Evolutionary conservation across 495 filamentous ascomycete species (phyloP).

Genomic region (Lophium mytilinum): DNA sequence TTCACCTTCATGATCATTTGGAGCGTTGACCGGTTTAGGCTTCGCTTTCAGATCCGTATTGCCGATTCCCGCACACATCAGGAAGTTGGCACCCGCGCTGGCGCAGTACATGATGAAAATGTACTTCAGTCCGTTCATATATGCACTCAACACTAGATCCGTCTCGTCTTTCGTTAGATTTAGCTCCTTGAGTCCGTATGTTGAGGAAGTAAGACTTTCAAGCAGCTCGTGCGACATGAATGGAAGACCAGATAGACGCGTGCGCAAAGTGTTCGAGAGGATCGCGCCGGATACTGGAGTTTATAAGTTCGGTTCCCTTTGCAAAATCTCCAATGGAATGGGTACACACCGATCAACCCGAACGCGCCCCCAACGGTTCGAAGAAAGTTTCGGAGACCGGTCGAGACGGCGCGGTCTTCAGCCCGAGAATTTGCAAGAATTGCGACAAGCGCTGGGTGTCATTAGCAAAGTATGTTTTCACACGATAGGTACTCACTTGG

Average conservation of each 20-base stretch:
- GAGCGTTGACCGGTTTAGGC: too few species aligned
- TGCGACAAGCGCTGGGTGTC: conserved; percentile 42
- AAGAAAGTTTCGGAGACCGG: conserved; percentile 56
- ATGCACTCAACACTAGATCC: background rate
- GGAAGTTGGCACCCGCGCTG: conserved; percentile 4
- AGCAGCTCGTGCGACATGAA: conserved; percentile 1
- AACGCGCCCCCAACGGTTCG: conserved; percentile 52
- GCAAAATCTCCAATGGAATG: too few species aligned
- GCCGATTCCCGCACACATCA: conserved; percentile 7
- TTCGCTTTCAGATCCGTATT: background rate
- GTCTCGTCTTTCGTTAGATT: conserved; percentile 1
- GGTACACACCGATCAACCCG: conserved; percentile 40
- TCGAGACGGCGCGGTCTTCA: conserved; percentile 52
- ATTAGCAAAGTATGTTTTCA: too few species aligned
- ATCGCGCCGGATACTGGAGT: conserved; percentile 44
- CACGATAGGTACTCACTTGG: conserved; percentile 26
- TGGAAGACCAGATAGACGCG: conserved; percentile 36
- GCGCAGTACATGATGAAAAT: conserved; percentile 15
- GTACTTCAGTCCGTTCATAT: conserved; percentile 8
- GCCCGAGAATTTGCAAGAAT: conserved; percentile 53
- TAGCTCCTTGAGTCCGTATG: background rate
- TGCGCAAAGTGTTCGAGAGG: conserved; percentile 41
- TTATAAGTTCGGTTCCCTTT: too few species aligned
- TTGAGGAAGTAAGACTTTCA: conserved; percentile 8
- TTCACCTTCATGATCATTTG: conserved; percentile 2